A percentile compares a stretch with the other conserved stretches of the same genome.
These are phyloP conservation scores for Paraphaeosphaeria minitans DNA, from an alignment of 2,329 filamentous ascomycete genomes.

Conservation along the genomic window DNA sequence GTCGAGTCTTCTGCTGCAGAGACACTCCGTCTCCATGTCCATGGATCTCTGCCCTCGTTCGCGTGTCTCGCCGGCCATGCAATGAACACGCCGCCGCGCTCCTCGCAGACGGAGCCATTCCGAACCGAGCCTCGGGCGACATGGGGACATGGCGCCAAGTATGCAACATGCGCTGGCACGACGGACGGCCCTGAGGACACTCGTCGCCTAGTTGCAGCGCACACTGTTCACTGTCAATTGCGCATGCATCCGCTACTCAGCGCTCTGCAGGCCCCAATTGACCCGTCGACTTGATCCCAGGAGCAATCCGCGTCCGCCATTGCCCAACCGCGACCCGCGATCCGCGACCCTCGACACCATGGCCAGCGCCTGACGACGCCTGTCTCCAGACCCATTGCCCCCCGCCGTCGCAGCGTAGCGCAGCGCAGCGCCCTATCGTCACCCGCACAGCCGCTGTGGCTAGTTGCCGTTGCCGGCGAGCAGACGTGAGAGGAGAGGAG, in stretches of 20 bases:
- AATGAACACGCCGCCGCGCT: not conserved
- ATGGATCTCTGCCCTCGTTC: not conserved
- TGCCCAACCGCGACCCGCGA: slow-evolving; percentile 3
- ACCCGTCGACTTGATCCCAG: not conserved
- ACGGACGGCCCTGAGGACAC: slow-evolving; percentile 2
- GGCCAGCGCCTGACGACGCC: slow-evolving; percentile 11
- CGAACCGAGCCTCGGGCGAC: slow-evolving; percentile 8
- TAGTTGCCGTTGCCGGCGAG: not conserved
- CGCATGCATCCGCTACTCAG: slow-evolving; percentile 3
- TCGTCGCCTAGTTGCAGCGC: slow-evolving; percentile 9
- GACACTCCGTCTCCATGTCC: not conserved
- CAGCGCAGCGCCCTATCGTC: slow-evolving; percentile 8
- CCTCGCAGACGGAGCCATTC: slow-evolving; percentile 1
- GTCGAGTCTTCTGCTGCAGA: not conserved
- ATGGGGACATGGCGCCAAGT: slow-evolving; percentile 9
- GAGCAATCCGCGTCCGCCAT: not conserved
- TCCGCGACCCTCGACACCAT: slow-evolving; percentile 8
- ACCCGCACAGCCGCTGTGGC: slow-evolving; percentile 18
- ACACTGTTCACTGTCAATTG: slow-evolving; percentile 5
- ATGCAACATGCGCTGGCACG: slow-evolving; percentile 8
- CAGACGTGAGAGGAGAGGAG: not conserved
- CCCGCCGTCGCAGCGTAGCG: not conserved
- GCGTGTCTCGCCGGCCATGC: not conserved
- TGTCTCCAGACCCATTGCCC: slow-evolving; percentile 10
- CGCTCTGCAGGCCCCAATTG: slow-evolving; percentile 1